Percentiles rank a stretch among this genome's conserved stretches.
phyloP scores from a whole-genome alignment of 805 yeast genomes.

The Candida ponderosae region DNA sequence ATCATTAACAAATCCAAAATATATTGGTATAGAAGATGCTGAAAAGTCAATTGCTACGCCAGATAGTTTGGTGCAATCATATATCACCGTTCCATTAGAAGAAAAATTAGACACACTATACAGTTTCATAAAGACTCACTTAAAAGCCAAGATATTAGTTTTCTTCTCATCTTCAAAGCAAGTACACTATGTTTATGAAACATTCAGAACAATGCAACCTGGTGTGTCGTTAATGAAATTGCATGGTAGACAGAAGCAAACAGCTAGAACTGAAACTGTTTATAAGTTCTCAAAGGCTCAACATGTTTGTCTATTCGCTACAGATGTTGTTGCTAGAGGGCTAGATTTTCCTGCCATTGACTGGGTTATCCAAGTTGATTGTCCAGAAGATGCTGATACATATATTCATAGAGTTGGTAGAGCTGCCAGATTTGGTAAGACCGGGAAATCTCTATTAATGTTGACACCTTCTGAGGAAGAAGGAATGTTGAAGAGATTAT shows the following conservation, averaged over 20 bases:
- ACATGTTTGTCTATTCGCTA: conserved; percentile 75
- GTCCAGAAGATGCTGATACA: conserved; percentile 89
- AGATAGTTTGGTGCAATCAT: conserved; percentile 75
- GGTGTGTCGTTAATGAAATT: conserved; percentile 50
- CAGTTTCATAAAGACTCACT: conserved; percentile 55
- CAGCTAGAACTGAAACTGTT: conserved; percentile 71
- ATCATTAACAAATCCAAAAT: conserved; percentile 90
- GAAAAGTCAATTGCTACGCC: conserved; percentile 73
- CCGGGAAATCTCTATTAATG: conserved; percentile 81
- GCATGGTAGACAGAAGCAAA: conserved; percentile 85
- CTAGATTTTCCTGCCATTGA: conserved; percentile 94
- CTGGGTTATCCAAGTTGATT: conserved; percentile 84
- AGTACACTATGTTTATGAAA: conserved; percentile 32
- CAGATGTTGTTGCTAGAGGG: conserved; percentile 98
- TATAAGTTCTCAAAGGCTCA: conserved; percentile 39
- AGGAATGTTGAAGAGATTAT: conserved; percentile 59
- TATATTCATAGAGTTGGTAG: conserved; percentile 94
- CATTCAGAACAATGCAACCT: conserved; percentile 22
- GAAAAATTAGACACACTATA: conserved; percentile 83
- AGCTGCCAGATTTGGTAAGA: conserved; percentile 86
- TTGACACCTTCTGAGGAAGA: conserved; percentile 78
- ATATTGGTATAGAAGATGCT: conserved; percentile 66
- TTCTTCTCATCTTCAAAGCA: conserved; percentile 62
- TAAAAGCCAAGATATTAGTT: conserved; percentile 80
- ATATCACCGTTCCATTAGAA: conserved; percentile 58